Evolutionary conservation across 2,329 filamentous ascomycete genomes (phyloP), one percentile per base, ranked within the genome.

Genomic region (Clarireedia hainanense): DNA sequence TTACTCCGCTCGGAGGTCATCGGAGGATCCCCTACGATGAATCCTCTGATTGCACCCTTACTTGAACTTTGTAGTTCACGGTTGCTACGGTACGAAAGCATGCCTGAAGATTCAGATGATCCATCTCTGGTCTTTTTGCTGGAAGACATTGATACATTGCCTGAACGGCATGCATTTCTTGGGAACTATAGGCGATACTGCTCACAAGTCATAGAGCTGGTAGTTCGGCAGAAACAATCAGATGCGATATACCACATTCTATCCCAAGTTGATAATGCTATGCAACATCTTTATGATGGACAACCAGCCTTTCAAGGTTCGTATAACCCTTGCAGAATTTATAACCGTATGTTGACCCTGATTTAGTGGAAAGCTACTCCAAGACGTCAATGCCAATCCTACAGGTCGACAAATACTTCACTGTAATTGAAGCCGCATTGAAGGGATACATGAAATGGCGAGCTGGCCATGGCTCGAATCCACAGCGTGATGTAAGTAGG

Each of bases 171-270:
- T 72, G 90, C 91, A 1, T 99, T 99, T 69, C 79, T 97, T 10
- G 91, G 92, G 4, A 97, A 99, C 67, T 99, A 99, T 70, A 81
- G 94, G 40, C 82, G 94, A 57, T 97, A 96, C 67, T 94, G 91
- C 69, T 84, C 85, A 3, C 86, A 89, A 58, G 81, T 96, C 26
- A 90, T 99, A 55, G 92, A 97, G 71, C 80, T 80, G 15, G 89
- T 97, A 60, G 90, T 95, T 23, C 81, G 88, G 61, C 80, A 88
- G 63, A 88, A 89, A 63, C 84, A 91, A 2, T 81, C 88, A 50
- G 91, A 96, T 59, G 92, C 92, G 0, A 84, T 97, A 61, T 81
- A 84, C 42, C 89, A 96, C 70, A 91, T 97, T 51, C 79, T 99
- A n/a, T 77, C 79, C 15, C 84, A 88, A 64, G 87, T 91, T 26